Evolutionary conservation across 176 grass and related monocot genomes (phyloP).

Genomic region (Raddia guianensis): DNA sequence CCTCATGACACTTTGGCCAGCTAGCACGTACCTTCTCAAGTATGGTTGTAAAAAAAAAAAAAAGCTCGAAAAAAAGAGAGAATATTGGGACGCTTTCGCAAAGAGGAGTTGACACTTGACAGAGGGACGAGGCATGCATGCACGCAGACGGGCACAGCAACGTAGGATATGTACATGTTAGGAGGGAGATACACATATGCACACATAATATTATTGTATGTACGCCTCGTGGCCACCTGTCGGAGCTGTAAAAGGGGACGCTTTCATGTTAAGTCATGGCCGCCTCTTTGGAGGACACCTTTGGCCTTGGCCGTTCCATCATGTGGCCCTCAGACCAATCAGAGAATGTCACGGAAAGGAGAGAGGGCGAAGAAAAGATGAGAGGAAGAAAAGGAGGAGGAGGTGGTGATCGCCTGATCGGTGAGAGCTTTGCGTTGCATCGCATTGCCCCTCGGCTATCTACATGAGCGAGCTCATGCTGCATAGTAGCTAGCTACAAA

Average conservation of each 20-base stretch:
- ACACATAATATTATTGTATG: not conserved
- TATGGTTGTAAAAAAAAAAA: too few species aligned
- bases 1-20: too few species aligned
- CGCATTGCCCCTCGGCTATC: not conserved
- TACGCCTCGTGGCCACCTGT: not conserved
- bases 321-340: constrained; percentile 45
- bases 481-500: not conserved
- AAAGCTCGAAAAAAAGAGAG: too few species aligned
- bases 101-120: constrained; percentile 32
- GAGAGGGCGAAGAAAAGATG: not conserved
- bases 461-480: constrained; percentile 23
- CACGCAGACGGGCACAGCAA: not conserved
- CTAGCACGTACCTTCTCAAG: too few species aligned
- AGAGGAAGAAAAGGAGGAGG: not conserved
- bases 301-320: constrained; percentile 44
- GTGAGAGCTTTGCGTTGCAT: not conserved
- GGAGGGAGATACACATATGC: not conserved
- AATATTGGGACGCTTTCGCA: constrained; percentile 19
- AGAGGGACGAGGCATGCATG: not conserved
- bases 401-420: not conserved
- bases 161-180: not conserved
- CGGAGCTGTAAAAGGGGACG: constrained; percentile 45
- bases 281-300: constrained; percentile 61
- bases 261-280: constrained; percentile 62
- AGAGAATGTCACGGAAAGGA: constrained; percentile 56